Percentiles rank a stretch among this genome's conserved stretches.
Evolutionary conservation across 768 basidiomycete species (phyloP).

Genomic region (Rhodotorula taiwanensis): DNA sequence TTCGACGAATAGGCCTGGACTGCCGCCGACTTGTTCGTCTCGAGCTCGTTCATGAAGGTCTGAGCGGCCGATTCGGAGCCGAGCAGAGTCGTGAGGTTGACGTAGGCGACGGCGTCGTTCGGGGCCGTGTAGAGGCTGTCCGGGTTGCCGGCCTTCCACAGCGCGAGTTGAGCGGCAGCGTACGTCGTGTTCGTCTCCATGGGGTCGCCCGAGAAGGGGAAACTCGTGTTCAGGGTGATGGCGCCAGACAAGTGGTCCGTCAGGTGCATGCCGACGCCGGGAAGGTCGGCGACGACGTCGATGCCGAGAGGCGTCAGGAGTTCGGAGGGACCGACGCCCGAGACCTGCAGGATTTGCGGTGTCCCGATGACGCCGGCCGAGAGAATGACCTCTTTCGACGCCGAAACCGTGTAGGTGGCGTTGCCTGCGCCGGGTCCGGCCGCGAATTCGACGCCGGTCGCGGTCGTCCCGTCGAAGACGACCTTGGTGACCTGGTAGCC

Average conservation of each 20-base stretch:
- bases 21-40: constrained; percentile 50
- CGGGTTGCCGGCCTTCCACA: constrained; percentile 32
- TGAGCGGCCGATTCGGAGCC: constrained; percentile 50
- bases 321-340: constrained; percentile 48
- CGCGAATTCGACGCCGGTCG: constrained; percentile 47
- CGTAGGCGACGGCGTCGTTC: constrained; percentile 60
- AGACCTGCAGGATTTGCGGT: constrained; percentile 48
- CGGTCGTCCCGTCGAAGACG: constrained; percentile 44
- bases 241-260: constrained; percentile 45
- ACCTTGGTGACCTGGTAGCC: constrained; percentile 48
- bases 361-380: constrained; percentile 42
- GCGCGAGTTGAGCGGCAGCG: constrained; percentile 31
- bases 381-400: constrained; percentile 50
- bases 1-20: constrained; percentile 31
- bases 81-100: constrained; percentile 52
- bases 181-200: constrained; percentile 32
- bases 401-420: constrained; percentile 43
- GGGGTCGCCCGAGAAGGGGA: constrained; percentile 31
- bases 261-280: constrained; percentile 46
- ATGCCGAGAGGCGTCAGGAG: constrained; percentile 44
- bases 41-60: constrained; percentile 53
- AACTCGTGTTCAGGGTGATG: constrained; percentile 32
- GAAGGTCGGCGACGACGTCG: constrained; percentile 46
- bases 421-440: constrained; percentile 32
- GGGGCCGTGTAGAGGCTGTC: constrained; percentile 50